Conservation (phyloP, 73 alveolate genomes). For the Stentor coeruleus region DNA sequence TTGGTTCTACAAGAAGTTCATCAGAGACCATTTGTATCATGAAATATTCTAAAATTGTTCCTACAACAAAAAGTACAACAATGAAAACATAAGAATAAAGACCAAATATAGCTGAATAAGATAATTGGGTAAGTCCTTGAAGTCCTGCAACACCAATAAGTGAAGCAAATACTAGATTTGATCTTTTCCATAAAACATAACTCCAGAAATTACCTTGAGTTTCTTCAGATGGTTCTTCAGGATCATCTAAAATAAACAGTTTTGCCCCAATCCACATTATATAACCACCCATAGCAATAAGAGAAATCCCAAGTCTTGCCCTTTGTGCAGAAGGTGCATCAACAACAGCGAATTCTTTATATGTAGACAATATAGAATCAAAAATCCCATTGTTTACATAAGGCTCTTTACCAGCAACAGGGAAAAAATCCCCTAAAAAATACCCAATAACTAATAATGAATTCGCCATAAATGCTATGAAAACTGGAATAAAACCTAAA, state of each 20-base stretch:
- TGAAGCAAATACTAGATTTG: slow-evolving; percentile 57
- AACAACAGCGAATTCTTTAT: slow-evolving; percentile 38
- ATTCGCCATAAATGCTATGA: slow-evolving; percentile 38
- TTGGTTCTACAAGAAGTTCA: slow-evolving; percentile 56
- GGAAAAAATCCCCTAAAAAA: slow-evolving; percentile 32
- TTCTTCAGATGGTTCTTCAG: slow-evolving; percentile 52
- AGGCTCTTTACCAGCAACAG: slow-evolving; percentile 25
- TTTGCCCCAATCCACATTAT: slow-evolving; percentile 49
- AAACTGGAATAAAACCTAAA: slow-evolving; percentile 54
- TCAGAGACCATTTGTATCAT: slow-evolving; percentile 56
- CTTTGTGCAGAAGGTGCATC: slow-evolving; percentile 50
- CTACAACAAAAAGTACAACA: slow-evolving; percentile 54
- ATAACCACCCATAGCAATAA: slow-evolving; percentile 62
- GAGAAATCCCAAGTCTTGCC: slow-evolving; percentile 75
- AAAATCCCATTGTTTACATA: slow-evolving; percentile 36
- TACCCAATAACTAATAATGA: slow-evolving; percentile 61
- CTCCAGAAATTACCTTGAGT: slow-evolving; percentile 86
- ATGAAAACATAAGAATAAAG: slow-evolving; percentile 66
- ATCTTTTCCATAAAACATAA: slow-evolving; percentile 70
- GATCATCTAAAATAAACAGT: slow-evolving; percentile 64
- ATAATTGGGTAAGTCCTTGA: slow-evolving; percentile 52
- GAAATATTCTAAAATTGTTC: slow-evolving; percentile 59
- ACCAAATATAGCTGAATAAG: slow-evolving; percentile 65
- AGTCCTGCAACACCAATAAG: slow-evolving; percentile 46
- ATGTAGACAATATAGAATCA: slow-evolving; percentile 28